Evolutionary conservation across 768 basidiomycete species (phyloP).

Genomic region (Tylopilus sp.): DNA sequence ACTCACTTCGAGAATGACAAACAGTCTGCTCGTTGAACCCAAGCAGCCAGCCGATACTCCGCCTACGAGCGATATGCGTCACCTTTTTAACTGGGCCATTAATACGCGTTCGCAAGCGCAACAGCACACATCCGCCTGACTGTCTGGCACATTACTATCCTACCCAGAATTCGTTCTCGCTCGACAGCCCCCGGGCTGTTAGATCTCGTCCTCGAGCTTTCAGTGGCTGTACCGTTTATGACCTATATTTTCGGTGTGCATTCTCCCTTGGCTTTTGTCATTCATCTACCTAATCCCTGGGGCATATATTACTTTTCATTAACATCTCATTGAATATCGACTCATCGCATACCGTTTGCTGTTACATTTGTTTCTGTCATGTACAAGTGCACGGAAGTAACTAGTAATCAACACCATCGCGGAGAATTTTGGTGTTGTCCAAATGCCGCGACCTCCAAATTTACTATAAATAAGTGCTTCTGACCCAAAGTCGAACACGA

Average conservation of each 20-base stretch:
- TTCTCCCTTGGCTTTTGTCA: slow-evolving; percentile 14
- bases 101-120: slow-evolving; percentile 51
- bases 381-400: slow-evolving; percentile 28
- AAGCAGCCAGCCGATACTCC: slow-evolving; percentile 72
- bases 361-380: slow-evolving; percentile 25
- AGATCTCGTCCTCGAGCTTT: slow-evolving; percentile 15
- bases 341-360: slow-evolving; percentile 28
- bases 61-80: slow-evolving; percentile 65
- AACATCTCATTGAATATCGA: slow-evolving; percentile 26
- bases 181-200: slow-evolving; percentile 8
- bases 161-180: slow-evolving; percentile 1
- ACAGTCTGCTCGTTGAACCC: slow-evolving; percentile 78
- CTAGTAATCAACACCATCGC: slow-evolving; percentile 12
- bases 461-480: too few relatives aligned
- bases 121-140: slow-evolving; percentile 36
- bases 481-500: too few relatives aligned
- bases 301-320: slow-evolving; percentile 19
- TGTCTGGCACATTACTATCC: slow-evolving; percentile 19
- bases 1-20: slow-evolving; percentile 1
- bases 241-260: slow-evolving; percentile 26
- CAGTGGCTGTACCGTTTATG: slow-evolving; percentile 28
- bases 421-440: background rate
- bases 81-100: slow-evolving; percentile 82
- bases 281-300: slow-evolving; percentile 26
- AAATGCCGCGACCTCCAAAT: background rate